Conservation (phyloP, 768 basidiomycete species). For the Epithele typhae region DNA sequence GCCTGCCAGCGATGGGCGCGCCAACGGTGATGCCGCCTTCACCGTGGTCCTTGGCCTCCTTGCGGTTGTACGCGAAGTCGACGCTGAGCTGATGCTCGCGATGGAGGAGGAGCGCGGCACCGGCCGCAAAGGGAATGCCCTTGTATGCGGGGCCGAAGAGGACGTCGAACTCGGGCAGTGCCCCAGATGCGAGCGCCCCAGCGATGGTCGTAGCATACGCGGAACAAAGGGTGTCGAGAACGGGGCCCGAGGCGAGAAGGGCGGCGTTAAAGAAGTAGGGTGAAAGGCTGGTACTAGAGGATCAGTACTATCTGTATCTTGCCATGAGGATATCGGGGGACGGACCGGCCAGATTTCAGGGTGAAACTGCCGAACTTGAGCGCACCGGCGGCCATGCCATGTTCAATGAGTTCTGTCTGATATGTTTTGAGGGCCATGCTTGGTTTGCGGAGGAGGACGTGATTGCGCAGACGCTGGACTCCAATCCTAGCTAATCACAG, state of each 20-base stretch:
- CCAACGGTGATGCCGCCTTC: conserved; percentile 94
- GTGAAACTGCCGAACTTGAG: conserved; percentile 91
- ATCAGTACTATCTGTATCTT: too few species aligned
- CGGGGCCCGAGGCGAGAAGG: conserved; percentile 76
- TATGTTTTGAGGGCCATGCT: conserved; percentile 38
- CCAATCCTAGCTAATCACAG: too few species aligned
- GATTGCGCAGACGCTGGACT: too few species aligned
- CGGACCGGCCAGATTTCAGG: conserved; percentile 92
- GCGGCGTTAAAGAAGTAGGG: conserved; percentile 99
- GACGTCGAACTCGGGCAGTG: conserved; percentile 59
- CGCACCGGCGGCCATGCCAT: conserved; percentile 64
- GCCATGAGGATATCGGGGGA: too few species aligned
- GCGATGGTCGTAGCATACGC: conserved; percentile 84
- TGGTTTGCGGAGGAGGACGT: too few species aligned
- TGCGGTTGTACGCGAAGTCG: conserved; percentile 89
- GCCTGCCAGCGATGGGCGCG: conserved; percentile 71
- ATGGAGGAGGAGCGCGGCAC: conserved; percentile 72
- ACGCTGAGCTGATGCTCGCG: conserved; percentile 60
- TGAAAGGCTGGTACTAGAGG: conserved; percentile 52
- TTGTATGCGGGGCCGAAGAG: conserved; percentile 98
- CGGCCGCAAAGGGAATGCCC: conserved; percentile 89
- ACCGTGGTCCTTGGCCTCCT: conserved; percentile 94
- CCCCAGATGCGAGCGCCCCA: conserved; percentile 34
- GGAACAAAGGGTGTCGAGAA: conserved; percentile 69
- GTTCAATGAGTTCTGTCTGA: conserved; percentile 64